Conservation (phyloP, 371 early-diverging fungal genomes). For the Dichotomocladium elegans region DNA sequence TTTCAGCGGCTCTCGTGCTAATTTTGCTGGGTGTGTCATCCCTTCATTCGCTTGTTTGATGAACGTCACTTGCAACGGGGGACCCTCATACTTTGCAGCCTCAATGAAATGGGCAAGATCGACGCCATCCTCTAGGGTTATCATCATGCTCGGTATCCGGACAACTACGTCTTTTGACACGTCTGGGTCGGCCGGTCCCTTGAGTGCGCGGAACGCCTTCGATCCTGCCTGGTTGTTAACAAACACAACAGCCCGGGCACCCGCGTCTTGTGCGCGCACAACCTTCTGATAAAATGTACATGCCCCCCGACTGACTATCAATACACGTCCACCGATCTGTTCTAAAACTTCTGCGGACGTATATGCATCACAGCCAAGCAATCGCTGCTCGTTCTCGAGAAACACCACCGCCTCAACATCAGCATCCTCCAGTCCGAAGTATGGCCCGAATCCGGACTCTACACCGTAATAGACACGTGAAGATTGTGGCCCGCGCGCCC, state of each 20-base stretch:
- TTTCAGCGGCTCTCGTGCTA: no score
- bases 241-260: constrained; percentile 44
- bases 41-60: no score
- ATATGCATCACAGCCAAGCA: constrained; percentile 37
- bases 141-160: constrained; percentile 10
- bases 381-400: constrained; percentile 13
- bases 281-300: constrained; percentile 49
- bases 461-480: constrained; percentile 6
- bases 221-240: constrained; percentile 15
- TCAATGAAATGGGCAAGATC: not conserved
- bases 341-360: constrained; percentile 7
- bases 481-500: not conserved
- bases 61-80: no score
- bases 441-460: constrained; percentile 13
- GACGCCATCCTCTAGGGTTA: constrained; percentile 7
- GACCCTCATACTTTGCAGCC: no score
- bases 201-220: constrained; percentile 13
- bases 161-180: not conserved
- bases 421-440: not conserved
- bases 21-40: no score
- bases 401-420: constrained; percentile 16
- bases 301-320: constrained; percentile 43
- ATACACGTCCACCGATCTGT: constrained; percentile 22
- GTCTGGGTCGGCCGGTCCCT: not conserved
- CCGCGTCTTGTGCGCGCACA: constrained; percentile 41